Percentiles rank a stretch among this genome's conserved stretches.
phyloP scores from a whole-genome alignment of 1,284 basidiomycete genomes.

The Rhodotorula sp. region DNA sequence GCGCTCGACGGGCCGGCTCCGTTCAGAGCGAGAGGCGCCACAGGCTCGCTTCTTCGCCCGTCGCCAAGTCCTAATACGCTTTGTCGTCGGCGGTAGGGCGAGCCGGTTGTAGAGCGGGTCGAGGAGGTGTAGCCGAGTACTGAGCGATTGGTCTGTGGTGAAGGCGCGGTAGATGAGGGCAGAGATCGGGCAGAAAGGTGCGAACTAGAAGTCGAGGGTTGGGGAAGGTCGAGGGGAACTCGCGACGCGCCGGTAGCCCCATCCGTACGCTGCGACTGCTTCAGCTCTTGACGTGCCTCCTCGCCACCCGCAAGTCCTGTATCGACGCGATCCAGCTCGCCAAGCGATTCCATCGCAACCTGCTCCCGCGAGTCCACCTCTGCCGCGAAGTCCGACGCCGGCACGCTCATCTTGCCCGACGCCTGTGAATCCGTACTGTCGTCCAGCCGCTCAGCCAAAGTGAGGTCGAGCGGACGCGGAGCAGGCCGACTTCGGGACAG shows the following conservation, averaged over 20 bases:
- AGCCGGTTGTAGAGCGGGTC: neutral
- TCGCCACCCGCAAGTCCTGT: neutral
- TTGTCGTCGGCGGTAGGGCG: neutral
- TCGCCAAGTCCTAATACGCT: neutral
- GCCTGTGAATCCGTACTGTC: no score
- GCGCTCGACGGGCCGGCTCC: neutral
- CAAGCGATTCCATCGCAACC: neutral
- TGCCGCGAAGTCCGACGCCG: neutral
- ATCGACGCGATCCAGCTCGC: no score
- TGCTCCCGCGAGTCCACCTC: neutral
- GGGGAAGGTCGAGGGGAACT: neutral
- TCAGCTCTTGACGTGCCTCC: no score
- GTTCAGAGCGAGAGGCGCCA: neutral
- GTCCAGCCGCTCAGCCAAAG: no score
- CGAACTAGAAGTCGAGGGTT: neutral
- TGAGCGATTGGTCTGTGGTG: neutral
- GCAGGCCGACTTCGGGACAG: neutral
- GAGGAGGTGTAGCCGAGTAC: conserved; percentile 16
- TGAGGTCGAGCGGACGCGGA: conserved; percentile 10
- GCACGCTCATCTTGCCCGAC: no score
- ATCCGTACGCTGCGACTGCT: neutral
- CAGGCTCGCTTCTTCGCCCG: neutral
- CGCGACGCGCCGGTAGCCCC: neutral
- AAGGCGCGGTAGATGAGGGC: neutral
- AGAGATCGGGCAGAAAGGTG: neutral